Base-by-base conservation (phyloP, 441 rosid species). In the Flueggea neowawraea region DNA sequence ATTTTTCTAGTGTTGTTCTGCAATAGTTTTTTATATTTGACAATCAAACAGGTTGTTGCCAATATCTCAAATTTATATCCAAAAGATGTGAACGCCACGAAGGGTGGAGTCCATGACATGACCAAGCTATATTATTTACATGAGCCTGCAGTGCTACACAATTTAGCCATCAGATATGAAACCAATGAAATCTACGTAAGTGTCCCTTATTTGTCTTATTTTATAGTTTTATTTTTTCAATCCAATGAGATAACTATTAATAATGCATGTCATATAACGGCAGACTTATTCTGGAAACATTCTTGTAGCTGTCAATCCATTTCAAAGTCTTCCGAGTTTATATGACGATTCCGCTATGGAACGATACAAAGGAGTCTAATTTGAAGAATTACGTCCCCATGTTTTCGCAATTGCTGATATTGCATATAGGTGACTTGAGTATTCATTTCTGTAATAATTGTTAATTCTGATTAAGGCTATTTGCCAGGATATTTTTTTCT, bases 261-360 rank as follows among this genome's bases (percentile, higher is more conserved):
- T 74, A 75, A 78, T 75, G 41, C 69, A 75, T 75, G 68, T 77
- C 78, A 73, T 76, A 75, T 82, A 77, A 65, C 81, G 84, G 77
- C 88, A 93, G 97, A 86, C 97, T 67, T 90, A 85, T 74, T 81
- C 81, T n/a, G 98, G 98, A 65, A 81, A 87, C 73, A 90, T 93
- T 78, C 95, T 93, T 65, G 87, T 93, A 41, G 95, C 98, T 65
- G 73, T 93, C 81, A 93, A 93, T 75, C 98, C 98, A 49, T 93
- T 93, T 71, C 88, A 87, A 93, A 72, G 78, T 51, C 88, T 90
- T 55, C 62, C 86, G 6, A 68, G 77, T 63, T 70, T 86, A 6
- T 84, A 89, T 65, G 93, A 84, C 67, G 55, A 58, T 44, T 1
- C 39, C 48, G 63, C 70, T 70, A 93, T 93, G 97, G 85, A 84